Evolutionary conservation across 2,329 filamentous ascomycete species (phyloP).

Genomic region (Sordariomycetes sp.): DNA sequence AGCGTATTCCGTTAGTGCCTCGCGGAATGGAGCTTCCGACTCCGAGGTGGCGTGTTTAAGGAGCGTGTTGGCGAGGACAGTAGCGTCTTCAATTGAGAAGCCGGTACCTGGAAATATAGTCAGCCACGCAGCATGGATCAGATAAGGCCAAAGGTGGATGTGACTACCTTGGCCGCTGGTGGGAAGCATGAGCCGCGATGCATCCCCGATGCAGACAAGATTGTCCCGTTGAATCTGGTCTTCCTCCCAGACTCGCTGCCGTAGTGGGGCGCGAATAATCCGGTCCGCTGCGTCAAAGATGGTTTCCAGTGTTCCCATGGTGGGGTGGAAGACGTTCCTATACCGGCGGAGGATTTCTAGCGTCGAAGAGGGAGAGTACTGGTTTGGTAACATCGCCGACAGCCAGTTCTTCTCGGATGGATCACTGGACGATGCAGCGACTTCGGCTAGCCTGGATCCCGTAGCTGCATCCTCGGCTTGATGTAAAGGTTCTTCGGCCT

Average conservation of each 20-base stretch:
- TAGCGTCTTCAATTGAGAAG: slow-evolving; percentile 13
- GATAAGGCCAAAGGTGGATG: background rate
- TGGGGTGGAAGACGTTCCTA: slow-evolving; percentile 9
- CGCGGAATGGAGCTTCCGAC: background rate
- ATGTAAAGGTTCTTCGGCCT: slow-evolving; percentile 6
- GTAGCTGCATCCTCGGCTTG: background rate
- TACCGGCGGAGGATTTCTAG: slow-evolving; percentile 1
- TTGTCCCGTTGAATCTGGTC: slow-evolving; percentile 12
- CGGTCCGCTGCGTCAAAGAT: slow-evolving; percentile 11
- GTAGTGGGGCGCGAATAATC: slow-evolving; percentile 12
- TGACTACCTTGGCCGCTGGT: slow-evolving; percentile 12
- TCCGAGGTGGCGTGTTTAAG: slow-evolving; percentile 1
- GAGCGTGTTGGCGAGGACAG: slow-evolving; percentile 10
- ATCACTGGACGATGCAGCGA: background rate
- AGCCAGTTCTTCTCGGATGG: background rate
- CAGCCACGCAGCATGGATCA: background rate
- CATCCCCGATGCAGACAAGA: slow-evolving; percentile 11
- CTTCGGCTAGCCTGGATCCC: background rate
- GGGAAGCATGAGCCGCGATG: slow-evolving; percentile 12
- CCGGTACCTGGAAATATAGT: slow-evolving; percentile 6
- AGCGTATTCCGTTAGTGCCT: slow-evolving; percentile 11
- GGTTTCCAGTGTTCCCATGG: slow-evolving; percentile 9
- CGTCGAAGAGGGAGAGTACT: slow-evolving; percentile 4
- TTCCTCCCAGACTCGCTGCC: slow-evolving; percentile 12
- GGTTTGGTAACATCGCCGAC: slow-evolving; percentile 1